These are phyloP conservation scores for Ochetophila trinervis DNA, from an alignment of 306 rosid species.

Conservation along the genomic window DNA sequence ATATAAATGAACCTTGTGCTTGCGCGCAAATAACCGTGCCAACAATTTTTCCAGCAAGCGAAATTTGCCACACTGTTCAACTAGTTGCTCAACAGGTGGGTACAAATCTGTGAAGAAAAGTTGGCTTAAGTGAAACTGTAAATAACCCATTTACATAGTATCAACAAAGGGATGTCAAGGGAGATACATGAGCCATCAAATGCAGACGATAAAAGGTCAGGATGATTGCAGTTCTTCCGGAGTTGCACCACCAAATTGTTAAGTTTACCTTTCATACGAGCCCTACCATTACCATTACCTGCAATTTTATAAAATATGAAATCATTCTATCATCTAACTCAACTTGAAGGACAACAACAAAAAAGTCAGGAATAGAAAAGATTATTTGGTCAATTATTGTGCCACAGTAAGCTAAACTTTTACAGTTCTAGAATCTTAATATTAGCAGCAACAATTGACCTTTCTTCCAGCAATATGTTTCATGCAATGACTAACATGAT, in stretches of 20 bases:
- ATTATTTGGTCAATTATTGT: neutral
- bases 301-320: constrained; percentile 21
- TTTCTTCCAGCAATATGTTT: neutral
- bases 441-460: neutral
- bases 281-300: constrained; percentile 36
- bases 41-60: constrained; percentile 72
- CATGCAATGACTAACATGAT: neutral
- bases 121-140: constrained; percentile 17
- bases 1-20: constrained; percentile 61
- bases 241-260: constrained; percentile 77
- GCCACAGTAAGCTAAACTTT: neutral
- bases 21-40: constrained; percentile 51
- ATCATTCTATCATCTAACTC: neutral
- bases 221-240: constrained; percentile 95
- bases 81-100: constrained; percentile 77
- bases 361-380: neutral
- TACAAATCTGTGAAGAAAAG: constrained; percentile 41
- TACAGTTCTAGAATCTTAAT: neutral
- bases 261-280: constrained; percentile 24
- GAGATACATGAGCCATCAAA: constrained; percentile 58
- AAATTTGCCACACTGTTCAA: constrained; percentile 89
- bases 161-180: constrained; percentile 4
- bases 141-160: constrained; percentile 9
- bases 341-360: neutral
- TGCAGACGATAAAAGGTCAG: constrained; percentile 70